phyloP scores from a whole-genome alignment of 768 basidiomycete species.

The Boletellus ananas region DNA sequence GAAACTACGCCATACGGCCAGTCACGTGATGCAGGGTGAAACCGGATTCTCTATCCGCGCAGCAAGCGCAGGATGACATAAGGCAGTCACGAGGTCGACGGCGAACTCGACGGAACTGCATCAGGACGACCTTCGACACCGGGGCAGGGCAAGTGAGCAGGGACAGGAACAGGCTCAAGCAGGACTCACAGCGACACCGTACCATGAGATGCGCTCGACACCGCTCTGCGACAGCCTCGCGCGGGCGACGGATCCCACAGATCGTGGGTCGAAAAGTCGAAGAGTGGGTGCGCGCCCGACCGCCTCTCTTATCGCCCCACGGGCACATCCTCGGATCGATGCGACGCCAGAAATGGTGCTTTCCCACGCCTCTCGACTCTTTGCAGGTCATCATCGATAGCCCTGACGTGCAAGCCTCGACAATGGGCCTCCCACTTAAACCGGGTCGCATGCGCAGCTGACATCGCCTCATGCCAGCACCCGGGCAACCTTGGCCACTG shows the following conservation, averaged over 20 bases:
- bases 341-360: constrained; percentile 2
- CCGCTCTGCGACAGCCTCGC: constrained; percentile 10
- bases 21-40: constrained; percentile 22
- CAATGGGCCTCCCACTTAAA: too few relatives aligned
- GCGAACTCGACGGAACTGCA: constrained; percentile 4
- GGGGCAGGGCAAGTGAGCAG: not conserved
- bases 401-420: too few relatives aligned
- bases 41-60: not conserved
- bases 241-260: constrained; percentile 7
- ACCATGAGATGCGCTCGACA: constrained; percentile 12
- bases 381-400: too few relatives aligned
- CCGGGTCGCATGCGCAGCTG: too few relatives aligned
- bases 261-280: constrained; percentile 19
- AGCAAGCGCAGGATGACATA: constrained; percentile 7
- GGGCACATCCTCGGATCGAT: constrained; percentile 24
- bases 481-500: constrained; percentile 13
- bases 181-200: not conserved
- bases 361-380: not conserved
- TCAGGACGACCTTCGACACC: not conserved
- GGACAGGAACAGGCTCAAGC: not conserved
- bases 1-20: constrained; percentile 14
- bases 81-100: constrained; percentile 11
- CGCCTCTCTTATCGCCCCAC: constrained; percentile 19
- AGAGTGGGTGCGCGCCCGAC: constrained; percentile 1
- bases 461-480: constrained; percentile 18